These are phyloP conservation scores for Populus hybrid DNA, from an alignment of 441 rosid species.

Conservation along the genomic window DNA sequence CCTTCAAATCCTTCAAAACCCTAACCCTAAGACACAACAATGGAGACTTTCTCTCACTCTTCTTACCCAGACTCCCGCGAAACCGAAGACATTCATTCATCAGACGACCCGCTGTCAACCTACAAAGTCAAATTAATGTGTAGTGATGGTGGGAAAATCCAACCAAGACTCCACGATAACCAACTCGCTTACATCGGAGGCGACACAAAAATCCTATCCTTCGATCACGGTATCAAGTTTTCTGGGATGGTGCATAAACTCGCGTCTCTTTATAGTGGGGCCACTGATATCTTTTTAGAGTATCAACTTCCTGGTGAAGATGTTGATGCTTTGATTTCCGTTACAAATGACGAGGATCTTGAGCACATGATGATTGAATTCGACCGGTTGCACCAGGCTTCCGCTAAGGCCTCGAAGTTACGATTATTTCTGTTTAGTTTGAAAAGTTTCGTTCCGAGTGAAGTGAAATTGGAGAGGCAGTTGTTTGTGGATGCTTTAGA, in stretches of 20 bases:
- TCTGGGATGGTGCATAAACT: slow-evolving; percentile 37
- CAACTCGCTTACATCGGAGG: slow-evolving; percentile 58
- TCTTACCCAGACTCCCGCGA: slow-evolving; percentile 59
- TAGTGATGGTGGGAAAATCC: slow-evolving; percentile 68
- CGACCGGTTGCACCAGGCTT: slow-evolving; percentile 42
- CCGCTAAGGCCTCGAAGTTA: slow-evolving; percentile 48
- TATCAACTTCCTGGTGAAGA: slow-evolving; percentile 69
- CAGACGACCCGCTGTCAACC: slow-evolving; percentile 38
- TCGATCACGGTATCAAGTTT: slow-evolving; percentile 44
- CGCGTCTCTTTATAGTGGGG: slow-evolving; percentile 32
- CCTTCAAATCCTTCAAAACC: slow-evolving; percentile 14
- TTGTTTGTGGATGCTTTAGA: slow-evolving; percentile 64
- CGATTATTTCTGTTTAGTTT: slow-evolving; percentile 49
- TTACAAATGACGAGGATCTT: slow-evolving; percentile 61
- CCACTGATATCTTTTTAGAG: slow-evolving; percentile 44
- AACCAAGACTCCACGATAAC: slow-evolving; percentile 56
- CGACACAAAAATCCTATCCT: slow-evolving; percentile 58
- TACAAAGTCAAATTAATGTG: slow-evolving; percentile 58
- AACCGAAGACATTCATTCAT: slow-evolving; percentile 47
- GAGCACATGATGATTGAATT: slow-evolving; percentile 64
- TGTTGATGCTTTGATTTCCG: slow-evolving; percentile 61
- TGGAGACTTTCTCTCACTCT: slow-evolving; percentile 52
- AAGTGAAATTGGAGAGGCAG: slow-evolving; percentile 46
- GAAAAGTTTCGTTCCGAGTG: slow-evolving; percentile 21
- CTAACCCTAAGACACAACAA: slow-evolving; percentile 12